Evolutionary conservation across 129 eudicot genomes (phyloP).

Genomic region (Tagetes patula): DNA sequence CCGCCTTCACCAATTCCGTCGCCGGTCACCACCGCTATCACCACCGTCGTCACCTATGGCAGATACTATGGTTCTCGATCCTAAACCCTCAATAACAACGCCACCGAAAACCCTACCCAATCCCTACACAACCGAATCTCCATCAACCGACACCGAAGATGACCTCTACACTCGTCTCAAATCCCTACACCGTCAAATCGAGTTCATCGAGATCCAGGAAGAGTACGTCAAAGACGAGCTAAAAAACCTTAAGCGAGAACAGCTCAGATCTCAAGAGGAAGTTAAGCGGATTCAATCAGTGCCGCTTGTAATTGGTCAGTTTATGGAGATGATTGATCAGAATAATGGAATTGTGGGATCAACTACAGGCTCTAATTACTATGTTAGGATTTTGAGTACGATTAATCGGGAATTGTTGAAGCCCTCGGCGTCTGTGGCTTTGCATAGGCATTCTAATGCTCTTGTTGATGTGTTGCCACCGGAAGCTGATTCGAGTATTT

Average conservation of each 20-base stretch:
- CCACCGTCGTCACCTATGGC: constrained; percentile 33
- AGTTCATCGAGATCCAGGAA: constrained; percentile 79
- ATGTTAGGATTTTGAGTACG: constrained; percentile 75
- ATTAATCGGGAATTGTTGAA: constrained; percentile 75
- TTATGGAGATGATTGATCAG: constrained; percentile 88
- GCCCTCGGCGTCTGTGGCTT: constrained; percentile 75
- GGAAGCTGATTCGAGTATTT: constrained; percentile 85
- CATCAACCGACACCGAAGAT: constrained; percentile 48
- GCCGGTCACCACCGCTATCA: neutral
- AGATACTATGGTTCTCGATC: constrained; percentile 60
- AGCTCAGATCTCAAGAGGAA: constrained; percentile 72
- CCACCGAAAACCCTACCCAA: constrained; percentile 32
- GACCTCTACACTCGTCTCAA: constrained; percentile 76
- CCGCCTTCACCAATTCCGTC: neutral
- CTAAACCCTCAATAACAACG: constrained; percentile 31
- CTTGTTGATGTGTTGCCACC: constrained; percentile 88
- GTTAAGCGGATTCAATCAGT: constrained; percentile 92
- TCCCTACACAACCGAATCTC: constrained; percentile 15
- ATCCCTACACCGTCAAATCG: constrained; percentile 63
- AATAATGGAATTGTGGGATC: constrained; percentile 84
- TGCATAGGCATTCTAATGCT: constrained; percentile 84
- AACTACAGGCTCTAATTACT: constrained; percentile 80
- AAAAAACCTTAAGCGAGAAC: constrained; percentile 76
- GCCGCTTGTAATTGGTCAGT: constrained; percentile 84
- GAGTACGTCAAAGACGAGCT: constrained; percentile 85